Percentiles rank a stretch among this genome's conserved stretches.
Conservation (phyloP, 371 early-diverging fungal genomes). For the Apophysomyces variabilis region DNA sequence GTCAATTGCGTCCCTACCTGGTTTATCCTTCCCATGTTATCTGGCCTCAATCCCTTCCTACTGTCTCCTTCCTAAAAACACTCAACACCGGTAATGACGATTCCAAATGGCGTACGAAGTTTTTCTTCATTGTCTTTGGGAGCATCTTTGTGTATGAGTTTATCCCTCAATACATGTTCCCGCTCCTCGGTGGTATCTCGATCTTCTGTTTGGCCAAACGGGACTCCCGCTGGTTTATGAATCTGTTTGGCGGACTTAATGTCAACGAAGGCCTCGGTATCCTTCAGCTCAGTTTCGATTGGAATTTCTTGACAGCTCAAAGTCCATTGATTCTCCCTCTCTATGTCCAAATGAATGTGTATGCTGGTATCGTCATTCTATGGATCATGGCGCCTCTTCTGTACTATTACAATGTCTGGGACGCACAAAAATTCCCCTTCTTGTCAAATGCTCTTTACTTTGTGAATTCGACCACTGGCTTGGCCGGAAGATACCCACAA, state of each 20-base stretch:
- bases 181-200: conserved; percentile 48
- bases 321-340: conserved; percentile 71
- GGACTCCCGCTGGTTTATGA: conserved; percentile 46
- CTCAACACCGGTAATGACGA: conserved; percentile 63
- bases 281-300: conserved; percentile 45
- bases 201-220: conserved; percentile 37
- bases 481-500: conserved; percentile 33
- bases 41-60: conserved; percentile 80
- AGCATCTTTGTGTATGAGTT: conserved; percentile 40
- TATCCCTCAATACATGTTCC: conserved; percentile 43
- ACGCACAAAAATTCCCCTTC: conserved; percentile 43
- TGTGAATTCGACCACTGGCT: conserved; percentile 19
- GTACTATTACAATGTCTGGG: conserved; percentile 42
- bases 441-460: conserved; percentile 33
- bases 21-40: conserved; percentile 83
- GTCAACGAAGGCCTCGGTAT: conserved; percentile 48
- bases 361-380: conserved; percentile 26
- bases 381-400: conserved; percentile 35
- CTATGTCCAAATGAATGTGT: conserved; percentile 35
- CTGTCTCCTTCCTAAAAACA: conserved; percentile 70
- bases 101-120: conserved; percentile 59
- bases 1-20: conserved; percentile 76
- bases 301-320: conserved; percentile 41
- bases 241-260: conserved; percentile 41
- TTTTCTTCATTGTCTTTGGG: conserved; percentile 47